Evolutionary conservation across 176 grass and related monocot species (phyloP).

Genomic region (Musa itinerans): DNA sequence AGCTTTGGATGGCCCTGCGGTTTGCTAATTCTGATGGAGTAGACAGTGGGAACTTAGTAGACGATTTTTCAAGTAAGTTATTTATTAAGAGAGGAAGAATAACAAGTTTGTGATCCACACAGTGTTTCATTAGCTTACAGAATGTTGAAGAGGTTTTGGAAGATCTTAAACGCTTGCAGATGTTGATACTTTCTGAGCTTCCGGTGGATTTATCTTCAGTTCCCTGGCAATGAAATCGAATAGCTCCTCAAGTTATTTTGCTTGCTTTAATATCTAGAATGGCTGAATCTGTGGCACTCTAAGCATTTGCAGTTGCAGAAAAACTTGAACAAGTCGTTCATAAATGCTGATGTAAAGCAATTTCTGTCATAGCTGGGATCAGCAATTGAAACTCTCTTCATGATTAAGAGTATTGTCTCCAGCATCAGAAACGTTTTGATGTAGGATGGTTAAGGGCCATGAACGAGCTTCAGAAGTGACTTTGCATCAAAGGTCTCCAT

Average conservation of each 20-base stretch:
- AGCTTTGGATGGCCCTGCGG: conserved; percentile 36
- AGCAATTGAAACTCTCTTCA: conserved; percentile 35
- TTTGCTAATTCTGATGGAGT: conserved; percentile 24
- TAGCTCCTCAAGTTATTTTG: conserved; percentile 25
- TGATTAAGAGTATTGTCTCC: conserved; percentile 29
- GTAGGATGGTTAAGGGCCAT: conserved; percentile 32
- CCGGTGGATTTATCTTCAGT: conserved; percentile 29
- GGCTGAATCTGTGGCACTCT: conserved; percentile 26
- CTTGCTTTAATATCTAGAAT: conserved; percentile 32
- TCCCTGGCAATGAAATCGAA: too few species aligned
- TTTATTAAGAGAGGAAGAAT: conserved; percentile 19
- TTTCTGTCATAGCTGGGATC: conserved; percentile 24
- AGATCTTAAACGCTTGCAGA: conserved; percentile 11
- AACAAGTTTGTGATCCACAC: conserved; percentile 28
- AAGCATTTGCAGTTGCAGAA: conserved; percentile 11
- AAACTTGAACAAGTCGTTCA: conserved; percentile 27
- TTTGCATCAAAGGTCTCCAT: conserved; percentile 30
- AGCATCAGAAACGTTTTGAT: conserved; percentile 4
- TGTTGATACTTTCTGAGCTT: conserved; percentile 35
- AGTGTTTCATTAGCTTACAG: conserved; percentile 32
- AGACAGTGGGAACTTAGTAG: conserved; percentile 28
- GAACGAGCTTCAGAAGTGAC: conserved; percentile 28
- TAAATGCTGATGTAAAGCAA: conserved; percentile 24
- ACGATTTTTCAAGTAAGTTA: conserved; percentile 12
- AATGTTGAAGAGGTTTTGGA: conserved; percentile 21